phyloP scores from a whole-genome alignment of 1,284 basidiomycete species.

The Ustilago loliicola region DNA sequence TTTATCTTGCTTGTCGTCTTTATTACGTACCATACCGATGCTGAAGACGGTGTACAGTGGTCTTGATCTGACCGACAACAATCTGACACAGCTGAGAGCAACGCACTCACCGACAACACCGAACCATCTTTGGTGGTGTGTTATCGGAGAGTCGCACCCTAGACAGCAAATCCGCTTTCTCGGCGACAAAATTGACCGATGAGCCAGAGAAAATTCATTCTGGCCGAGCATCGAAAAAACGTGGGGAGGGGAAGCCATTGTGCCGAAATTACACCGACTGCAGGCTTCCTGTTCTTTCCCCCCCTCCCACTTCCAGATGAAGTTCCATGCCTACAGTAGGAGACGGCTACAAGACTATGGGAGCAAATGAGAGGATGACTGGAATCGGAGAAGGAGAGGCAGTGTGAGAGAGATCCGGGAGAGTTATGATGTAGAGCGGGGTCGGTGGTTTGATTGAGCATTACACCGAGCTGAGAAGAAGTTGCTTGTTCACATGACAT shows the following conservation, averaged over 20 bases:
- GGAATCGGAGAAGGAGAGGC: not conserved
- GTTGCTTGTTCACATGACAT: constrained; percentile 3
- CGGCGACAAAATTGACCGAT: not conserved
- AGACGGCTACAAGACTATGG: too few species aligned
- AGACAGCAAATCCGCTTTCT: not conserved
- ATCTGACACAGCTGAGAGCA: too few species aligned
- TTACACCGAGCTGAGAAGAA: not conserved
- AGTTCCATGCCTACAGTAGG: too few species aligned
- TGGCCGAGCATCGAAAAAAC: constrained; percentile 4
- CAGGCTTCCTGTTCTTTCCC: not conserved
- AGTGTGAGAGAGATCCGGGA: not conserved
- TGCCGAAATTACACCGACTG: not conserved
- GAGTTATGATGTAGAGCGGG: not conserved
- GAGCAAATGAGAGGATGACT: too few species aligned
- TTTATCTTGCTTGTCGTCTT: not conserved
- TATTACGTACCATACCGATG: too few species aligned
- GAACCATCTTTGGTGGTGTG: too few species aligned
- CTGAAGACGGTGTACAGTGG: too few species aligned
- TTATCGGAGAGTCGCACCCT: too few species aligned
- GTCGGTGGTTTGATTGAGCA: not conserved
- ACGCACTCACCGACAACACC: too few species aligned
- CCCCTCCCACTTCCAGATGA: not conserved
- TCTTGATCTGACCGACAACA: too few species aligned
- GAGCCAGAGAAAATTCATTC: not conserved
- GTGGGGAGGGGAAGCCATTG: not conserved